phyloP scores from a whole-genome alignment of 2,329 filamentous ascomycete genomes.

The Aspergillus jensenii region DNA sequence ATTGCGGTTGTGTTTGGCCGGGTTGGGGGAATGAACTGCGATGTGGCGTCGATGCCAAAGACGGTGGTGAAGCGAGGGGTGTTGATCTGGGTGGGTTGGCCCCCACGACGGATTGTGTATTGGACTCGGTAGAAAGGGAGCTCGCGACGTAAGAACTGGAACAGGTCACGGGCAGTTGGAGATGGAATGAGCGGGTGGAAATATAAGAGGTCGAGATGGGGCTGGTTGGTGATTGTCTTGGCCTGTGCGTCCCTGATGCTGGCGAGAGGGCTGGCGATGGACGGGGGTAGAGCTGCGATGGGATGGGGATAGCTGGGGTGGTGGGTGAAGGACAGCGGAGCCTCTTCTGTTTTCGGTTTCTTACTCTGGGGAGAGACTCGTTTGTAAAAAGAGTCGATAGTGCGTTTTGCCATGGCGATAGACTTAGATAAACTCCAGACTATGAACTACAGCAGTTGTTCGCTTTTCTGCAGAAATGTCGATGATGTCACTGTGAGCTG shows the following conservation, averaged over 20 bases:
- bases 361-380: neutral
- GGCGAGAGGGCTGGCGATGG: slow-evolving; percentile 30
- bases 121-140: slow-evolving; percentile 75
- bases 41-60: slow-evolving; percentile 64
- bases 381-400: slow-evolving; percentile 4
- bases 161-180: slow-evolving; percentile 58
- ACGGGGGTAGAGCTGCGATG: slow-evolving; percentile 48
- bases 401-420: slow-evolving; percentile 1
- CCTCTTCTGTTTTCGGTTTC: neutral
- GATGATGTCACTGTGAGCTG: neutral
- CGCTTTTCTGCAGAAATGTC: too few relatives aligned
- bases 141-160: slow-evolving; percentile 68
- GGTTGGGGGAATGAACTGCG: slow-evolving; percentile 49
- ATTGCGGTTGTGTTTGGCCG: too few relatives aligned
- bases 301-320: slow-evolving; percentile 56
- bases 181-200: slow-evolving; percentile 70
- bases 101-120: slow-evolving; percentile 69
- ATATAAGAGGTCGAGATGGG: slow-evolving; percentile 71
- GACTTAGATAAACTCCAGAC: neutral
- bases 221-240: slow-evolving; percentile 65
- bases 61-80: slow-evolving; percentile 63
- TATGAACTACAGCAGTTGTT: neutral
- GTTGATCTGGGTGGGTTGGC: slow-evolving; percentile 61
- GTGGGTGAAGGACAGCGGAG: slow-evolving; percentile 26
- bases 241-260: slow-evolving; percentile 37